Conservation (phyloP, 441 rosid genomes). For the Gossypium gossypioides region DNA sequence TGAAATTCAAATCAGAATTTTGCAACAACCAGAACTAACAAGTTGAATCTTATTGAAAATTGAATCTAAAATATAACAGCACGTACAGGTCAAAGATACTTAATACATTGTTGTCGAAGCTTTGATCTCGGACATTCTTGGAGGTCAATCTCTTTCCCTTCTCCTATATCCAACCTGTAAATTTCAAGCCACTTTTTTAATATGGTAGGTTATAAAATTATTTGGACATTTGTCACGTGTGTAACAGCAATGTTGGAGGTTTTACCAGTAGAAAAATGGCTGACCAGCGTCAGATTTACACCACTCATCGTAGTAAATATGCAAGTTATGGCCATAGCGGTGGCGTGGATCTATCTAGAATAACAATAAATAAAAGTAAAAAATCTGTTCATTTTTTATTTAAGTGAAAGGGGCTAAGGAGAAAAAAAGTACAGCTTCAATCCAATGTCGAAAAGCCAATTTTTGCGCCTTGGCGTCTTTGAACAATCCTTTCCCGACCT, state of each 20-base stretch:
- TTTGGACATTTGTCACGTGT: too few species aligned
- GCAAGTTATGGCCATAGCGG: conserved; percentile 73
- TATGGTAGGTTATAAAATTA: background rate
- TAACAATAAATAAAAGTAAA: background rate
- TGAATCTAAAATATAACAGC: background rate
- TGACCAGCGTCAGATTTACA: conserved; percentile 58
- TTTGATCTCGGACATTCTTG: conserved; percentile 50
- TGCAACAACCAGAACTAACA: conserved; percentile 15
- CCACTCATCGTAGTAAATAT: conserved; percentile 71
- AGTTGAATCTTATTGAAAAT: background rate
- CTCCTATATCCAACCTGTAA: conserved; percentile 78
- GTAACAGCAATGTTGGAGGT: background rate
- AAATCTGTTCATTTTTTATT: background rate
- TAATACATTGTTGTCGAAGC: conserved; percentile 69
- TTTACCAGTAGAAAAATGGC: conserved; percentile 84
- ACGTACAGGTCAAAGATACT: conserved; percentile 84
- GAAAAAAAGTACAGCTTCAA: conserved; percentile 62
- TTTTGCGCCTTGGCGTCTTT: conserved; percentile 66
- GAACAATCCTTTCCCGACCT: conserved; percentile 82
- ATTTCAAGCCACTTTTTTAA: background rate
- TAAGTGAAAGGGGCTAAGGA: background rate
- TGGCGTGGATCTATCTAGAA: conserved; percentile 87
- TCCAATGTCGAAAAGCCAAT: conserved; percentile 93
- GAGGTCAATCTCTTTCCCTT: conserved; percentile 67
- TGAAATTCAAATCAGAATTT: too few species aligned